Percentiles rank a stretch among this genome's conserved stretches.
These are phyloP conservation scores for Leccinum sublutescens DNA, from an alignment of 768 basidiomycete species.

Conservation along the genomic window DNA sequence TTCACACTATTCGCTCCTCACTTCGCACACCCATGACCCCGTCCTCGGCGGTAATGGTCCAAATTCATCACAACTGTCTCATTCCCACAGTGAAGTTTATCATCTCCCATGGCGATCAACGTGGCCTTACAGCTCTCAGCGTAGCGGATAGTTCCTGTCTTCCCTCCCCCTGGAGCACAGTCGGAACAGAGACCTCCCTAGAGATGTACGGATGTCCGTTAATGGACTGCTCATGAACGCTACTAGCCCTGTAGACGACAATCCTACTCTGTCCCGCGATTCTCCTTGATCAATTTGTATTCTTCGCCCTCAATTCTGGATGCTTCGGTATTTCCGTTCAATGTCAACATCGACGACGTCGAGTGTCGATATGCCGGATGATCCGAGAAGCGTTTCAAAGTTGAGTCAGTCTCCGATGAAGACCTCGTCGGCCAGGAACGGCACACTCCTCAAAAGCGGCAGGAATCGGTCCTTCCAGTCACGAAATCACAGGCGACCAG, in stretches of 20 bases:
- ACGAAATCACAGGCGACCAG: not conserved
- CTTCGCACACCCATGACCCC: conserved; percentile 10
- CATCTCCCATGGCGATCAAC: conserved; percentile 19
- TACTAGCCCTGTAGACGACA: conserved; percentile 7
- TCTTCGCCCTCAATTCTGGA: conserved; percentile 15
- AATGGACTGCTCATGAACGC: conserved; percentile 19
- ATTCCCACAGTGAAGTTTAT: conserved; percentile 24
- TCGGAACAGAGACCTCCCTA: conserved; percentile 3
- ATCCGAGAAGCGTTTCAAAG: not conserved
- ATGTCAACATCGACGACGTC: conserved; percentile 11
- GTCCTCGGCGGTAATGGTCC: conserved; percentile 12
- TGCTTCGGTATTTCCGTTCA: conserved; percentile 19
- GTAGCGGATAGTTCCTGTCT: conserved; percentile 9
- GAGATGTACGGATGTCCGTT: conserved; percentile 25
- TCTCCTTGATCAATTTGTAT: conserved; percentile 3
- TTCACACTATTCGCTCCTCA: conserved; percentile 8
- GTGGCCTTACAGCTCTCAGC: not conserved
- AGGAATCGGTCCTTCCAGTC: conserved; percentile 13
- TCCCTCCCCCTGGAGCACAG: conserved; percentile 32
- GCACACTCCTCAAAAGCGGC: conserved; percentile 10
- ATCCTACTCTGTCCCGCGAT: not conserved
- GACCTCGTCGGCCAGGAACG: not conserved
- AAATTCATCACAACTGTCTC: conserved; percentile 20
- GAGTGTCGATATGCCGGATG: not conserved
- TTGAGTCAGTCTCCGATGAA: not conserved